Conservation (phyloP, 1,139 yeast genomes). For the Protomyces arabidopsidicola region DNA sequence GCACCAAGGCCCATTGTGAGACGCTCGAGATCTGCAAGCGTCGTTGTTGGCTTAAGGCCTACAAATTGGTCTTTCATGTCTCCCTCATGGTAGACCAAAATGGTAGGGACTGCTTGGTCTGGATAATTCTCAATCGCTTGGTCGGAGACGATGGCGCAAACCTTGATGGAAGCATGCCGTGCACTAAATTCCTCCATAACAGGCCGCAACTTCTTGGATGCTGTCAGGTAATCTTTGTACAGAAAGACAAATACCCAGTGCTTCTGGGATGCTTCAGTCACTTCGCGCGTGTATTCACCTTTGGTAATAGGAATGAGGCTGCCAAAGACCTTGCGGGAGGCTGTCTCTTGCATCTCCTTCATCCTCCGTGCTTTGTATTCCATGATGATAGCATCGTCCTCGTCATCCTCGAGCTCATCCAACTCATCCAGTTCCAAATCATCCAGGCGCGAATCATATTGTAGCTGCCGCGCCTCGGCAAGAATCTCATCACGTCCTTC, state of each 20-base stretch:
- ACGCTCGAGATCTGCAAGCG: constrained; percentile 14
- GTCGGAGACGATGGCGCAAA: constrained; percentile 81
- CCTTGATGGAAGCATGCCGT: constrained; percentile 73
- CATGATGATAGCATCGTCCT: constrained; percentile 69
- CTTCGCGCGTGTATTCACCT: constrained; percentile 80
- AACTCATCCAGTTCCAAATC: constrained; percentile 67
- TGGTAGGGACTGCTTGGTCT: constrained; percentile 82
- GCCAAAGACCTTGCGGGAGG: constrained; percentile 66
- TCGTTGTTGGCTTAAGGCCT: constrained; percentile 14
- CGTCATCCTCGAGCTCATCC: constrained; percentile 44
- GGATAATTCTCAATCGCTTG: constrained; percentile 93
- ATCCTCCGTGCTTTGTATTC: constrained; percentile 71
- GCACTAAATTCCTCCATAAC: constrained; percentile 45
- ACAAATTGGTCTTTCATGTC: constrained; percentile 29
- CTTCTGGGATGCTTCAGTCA: constrained; percentile 68
- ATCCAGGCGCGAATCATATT: constrained; percentile 71
- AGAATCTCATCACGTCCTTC: constrained; percentile 80
- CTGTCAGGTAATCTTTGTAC: constrained; percentile 35
- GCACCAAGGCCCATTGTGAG: constrained; percentile 18
- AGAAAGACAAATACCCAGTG: constrained; percentile 70
- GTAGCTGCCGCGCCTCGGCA: constrained; percentile 71
- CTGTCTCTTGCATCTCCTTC: constrained; percentile 61
- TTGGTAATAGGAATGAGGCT: constrained; percentile 69
- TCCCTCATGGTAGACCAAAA: constrained; percentile 64
- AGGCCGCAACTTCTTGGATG: constrained; percentile 29